Percentiles rank a stretch among this genome's conserved stretches.
These are phyloP conservation scores for Gaertneriomyces sp. DNA, from an alignment of 192 early-diverging fungal species.

Conservation along the genomic window DNA sequence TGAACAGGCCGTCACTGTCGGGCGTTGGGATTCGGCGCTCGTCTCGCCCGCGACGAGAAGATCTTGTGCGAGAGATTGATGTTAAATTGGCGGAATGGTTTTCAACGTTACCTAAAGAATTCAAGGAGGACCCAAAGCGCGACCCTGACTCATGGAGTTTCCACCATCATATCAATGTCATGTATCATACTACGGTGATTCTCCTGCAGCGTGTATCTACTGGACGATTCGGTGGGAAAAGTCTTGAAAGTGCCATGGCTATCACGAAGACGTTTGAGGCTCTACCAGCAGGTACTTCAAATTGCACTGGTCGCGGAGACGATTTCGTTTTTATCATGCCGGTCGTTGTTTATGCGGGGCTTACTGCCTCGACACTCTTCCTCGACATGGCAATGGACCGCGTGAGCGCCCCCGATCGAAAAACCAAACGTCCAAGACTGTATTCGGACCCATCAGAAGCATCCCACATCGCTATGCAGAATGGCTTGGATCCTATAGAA, in stretches of 20 bases:
- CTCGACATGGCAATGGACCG: slow-evolving; percentile 38
- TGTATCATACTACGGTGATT: slow-evolving; percentile 44
- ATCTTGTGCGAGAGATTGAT: slow-evolving; percentile 32
- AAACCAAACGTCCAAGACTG: slow-evolving; percentile 25
- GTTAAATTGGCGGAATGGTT: slow-evolving; percentile 33
- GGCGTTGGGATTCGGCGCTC: slow-evolving; percentile 6
- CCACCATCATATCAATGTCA: slow-evolving; percentile 43
- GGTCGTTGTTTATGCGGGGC: slow-evolving; percentile 41
- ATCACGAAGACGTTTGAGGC: slow-evolving; percentile 34
- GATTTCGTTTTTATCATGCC: slow-evolving; percentile 47
- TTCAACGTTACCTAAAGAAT: slow-evolving; percentile 23
- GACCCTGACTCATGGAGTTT: slow-evolving; percentile 33
- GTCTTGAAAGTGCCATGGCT: slow-evolving; percentile 28
- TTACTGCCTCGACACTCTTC: slow-evolving; percentile 42
- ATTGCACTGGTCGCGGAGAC: neutral
- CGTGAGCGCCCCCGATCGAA: slow-evolving; percentile 4
- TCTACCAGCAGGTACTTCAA: slow-evolving; percentile 11
- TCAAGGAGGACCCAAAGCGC: slow-evolving; percentile 20
- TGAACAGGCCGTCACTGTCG: slow-evolving; percentile 34
- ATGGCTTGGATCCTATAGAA: slow-evolving; percentile 8
- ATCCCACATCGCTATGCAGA: slow-evolving; percentile 7
- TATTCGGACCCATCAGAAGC: neutral
- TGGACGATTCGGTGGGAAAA: slow-evolving; percentile 28
- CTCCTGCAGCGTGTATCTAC: slow-evolving; percentile 39
- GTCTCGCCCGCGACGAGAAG: slow-evolving; percentile 10